Conservation (phyloP, 345 rosid species). For the Moricandia arvensis region DNA sequence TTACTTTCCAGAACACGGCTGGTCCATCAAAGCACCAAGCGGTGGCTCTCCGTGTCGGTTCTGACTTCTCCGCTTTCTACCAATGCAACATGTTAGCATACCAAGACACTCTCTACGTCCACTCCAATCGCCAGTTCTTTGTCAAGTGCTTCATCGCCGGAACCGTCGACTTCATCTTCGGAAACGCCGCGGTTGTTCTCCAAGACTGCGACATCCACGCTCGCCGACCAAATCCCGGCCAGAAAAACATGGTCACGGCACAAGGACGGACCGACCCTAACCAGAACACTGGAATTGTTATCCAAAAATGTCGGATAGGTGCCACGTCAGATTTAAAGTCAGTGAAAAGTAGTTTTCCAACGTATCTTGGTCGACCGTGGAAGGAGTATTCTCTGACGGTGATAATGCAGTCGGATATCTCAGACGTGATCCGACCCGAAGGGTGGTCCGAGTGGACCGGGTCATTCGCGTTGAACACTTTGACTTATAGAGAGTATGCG, state of each 20-base stretch:
- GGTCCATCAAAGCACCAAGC: constrained; percentile 80
- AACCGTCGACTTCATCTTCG: constrained; percentile 86
- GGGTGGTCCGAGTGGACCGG: constrained; percentile 91
- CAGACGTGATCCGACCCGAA: constrained; percentile 58
- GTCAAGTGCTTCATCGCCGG: constrained; percentile 64
- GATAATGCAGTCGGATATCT: constrained; percentile 68
- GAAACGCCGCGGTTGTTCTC: constrained; percentile 58
- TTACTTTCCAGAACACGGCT: constrained; percentile 82
- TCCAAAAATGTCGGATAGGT: constrained; percentile 77
- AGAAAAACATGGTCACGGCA: constrained; percentile 95
- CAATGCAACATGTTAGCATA: constrained; percentile 68
- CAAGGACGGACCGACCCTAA: constrained; percentile 86
- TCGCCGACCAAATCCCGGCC: constrained; percentile 73
- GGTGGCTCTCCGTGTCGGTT: constrained; percentile 72
- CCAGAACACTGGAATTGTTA: constrained; percentile 92
- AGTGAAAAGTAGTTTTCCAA: constrained; percentile 55
- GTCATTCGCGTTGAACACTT: constrained; percentile 58
- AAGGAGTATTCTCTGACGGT: constrained; percentile 85
- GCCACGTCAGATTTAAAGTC: constrained; percentile 65
- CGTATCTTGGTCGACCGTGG: constrained; percentile 92
- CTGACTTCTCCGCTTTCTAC: constrained; percentile 80
- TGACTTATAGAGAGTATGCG: constrained; percentile 67
- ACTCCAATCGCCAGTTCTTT: constrained; percentile 69
- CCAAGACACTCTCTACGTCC: constrained; percentile 80
- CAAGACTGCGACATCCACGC: constrained; percentile 92